These are phyloP conservation scores for Talaromyces pinophilus DNA, from an alignment of 2,329 filamentous ascomycete genomes.

Conservation along the genomic window DNA sequence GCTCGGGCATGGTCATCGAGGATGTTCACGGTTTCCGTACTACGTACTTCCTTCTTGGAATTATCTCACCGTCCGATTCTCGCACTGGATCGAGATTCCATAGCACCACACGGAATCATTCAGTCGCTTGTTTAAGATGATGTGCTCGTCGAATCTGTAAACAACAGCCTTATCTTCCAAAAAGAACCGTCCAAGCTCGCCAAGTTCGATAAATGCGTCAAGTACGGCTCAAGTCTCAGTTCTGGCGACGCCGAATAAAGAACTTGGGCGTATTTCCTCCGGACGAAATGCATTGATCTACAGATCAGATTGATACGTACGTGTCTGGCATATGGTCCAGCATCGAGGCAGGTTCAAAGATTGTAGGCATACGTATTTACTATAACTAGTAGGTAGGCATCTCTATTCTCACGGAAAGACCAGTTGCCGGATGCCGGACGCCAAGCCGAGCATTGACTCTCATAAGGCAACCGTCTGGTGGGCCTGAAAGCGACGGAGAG, in stretches of 20 bases:
- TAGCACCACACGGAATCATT: too few species aligned
- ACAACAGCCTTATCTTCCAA: neutral
- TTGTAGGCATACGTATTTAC: neutral
- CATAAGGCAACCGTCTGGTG: neutral
- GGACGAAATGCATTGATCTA: neutral
- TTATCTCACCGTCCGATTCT: too few species aligned
- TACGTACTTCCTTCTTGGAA: too few species aligned
- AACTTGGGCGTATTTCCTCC: neutral
- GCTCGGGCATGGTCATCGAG: too few species aligned
- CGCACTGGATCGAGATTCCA: too few species aligned
- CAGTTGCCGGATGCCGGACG: slow-evolving; percentile 4
- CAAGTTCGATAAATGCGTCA: neutral
- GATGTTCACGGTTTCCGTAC: too few species aligned
- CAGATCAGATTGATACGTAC: neutral
- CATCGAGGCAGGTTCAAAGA: neutral
- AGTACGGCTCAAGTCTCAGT: neutral
- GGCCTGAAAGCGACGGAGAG: neutral
- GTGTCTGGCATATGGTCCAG: too few species aligned
- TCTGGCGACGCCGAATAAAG: neutral
- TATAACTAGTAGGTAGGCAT: neutral
- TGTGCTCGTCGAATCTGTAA: neutral
- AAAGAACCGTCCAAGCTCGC: too few species aligned
- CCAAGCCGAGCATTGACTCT: slow-evolving; percentile 3
- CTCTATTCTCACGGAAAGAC: neutral
- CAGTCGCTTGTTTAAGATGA: neutral